Evolutionary conservation across 225 moss, liverwort and hornwort genomes (phyloP).

Genomic region (Bryum argenteum): DNA sequence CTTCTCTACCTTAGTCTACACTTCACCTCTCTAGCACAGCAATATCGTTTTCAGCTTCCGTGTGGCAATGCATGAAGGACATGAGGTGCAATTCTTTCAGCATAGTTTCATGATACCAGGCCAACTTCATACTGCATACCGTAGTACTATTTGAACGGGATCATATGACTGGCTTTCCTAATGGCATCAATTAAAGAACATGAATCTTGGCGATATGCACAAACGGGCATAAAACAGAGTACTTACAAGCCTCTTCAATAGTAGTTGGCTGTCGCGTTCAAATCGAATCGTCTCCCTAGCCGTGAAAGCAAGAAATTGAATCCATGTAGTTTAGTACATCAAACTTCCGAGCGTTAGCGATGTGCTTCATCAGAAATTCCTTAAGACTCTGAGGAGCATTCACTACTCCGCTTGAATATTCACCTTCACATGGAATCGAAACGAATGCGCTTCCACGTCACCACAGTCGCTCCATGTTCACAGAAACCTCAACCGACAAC

Average conservation of each 20-base stretch:
- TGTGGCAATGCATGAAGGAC: neutral
- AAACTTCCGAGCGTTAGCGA: neutral
- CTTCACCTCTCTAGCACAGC: neutral
- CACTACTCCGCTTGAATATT: neutral
- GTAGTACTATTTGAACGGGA: neutral
- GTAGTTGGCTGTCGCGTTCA: neutral
- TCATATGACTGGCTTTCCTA: neutral
- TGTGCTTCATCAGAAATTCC: neutral
- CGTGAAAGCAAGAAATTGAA: neutral
- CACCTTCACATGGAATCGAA: neutral
- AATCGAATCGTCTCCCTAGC: neutral
- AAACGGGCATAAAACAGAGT: neutral
- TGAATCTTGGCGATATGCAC: neutral
- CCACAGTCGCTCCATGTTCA: neutral
- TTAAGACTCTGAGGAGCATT: neutral
- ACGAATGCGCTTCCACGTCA: neutral
- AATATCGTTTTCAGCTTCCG: neutral
- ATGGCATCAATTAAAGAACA: neutral
- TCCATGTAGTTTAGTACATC: neutral
- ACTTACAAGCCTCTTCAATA: neutral
- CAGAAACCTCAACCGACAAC: neutral
- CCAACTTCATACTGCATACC: neutral
- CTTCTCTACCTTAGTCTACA: neutral
- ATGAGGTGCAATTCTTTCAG: constrained; percentile 13
- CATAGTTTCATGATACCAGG: constrained; percentile 12